Conservation (phyloP, 768 basidiomycete species). For the Auriscalpium vulgare region DNA sequence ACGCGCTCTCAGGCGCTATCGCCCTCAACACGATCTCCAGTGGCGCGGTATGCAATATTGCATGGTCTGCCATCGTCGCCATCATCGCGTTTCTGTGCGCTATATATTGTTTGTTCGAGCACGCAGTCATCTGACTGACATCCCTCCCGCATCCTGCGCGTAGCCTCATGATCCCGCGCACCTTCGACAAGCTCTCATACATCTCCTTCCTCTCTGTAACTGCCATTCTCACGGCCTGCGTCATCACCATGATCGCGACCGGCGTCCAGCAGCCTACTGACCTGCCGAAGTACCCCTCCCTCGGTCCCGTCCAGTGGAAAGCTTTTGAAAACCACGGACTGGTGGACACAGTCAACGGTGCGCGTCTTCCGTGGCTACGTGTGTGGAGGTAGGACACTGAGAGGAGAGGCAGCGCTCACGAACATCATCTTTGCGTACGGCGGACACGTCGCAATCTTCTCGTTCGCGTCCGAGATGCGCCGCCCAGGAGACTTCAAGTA, state of each 20-base stretch:
- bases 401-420: neutral
- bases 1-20: neutral
- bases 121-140: no score
- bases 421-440: conserved; percentile 1
- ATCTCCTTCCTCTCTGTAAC: conserved; percentile 2
- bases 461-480: conserved; percentile 1
- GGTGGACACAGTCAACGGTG: neutral
- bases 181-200: conserved; percentile 1
- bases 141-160: neutral
- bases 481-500: neutral
- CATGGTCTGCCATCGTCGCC: conserved; percentile 1
- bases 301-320: neutral
- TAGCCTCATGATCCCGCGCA: neutral
- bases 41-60: neutral
- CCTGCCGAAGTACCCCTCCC: neutral
- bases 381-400: neutral
- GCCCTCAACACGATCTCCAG: neutral
- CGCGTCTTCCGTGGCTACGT: neutral
- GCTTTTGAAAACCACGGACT: neutral
- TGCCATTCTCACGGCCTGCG: neutral
- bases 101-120: neutral
- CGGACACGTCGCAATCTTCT: conserved; percentile 1
- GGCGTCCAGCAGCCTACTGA: neutral
- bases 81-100: neutral
- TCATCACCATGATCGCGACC: neutral